These are phyloP conservation scores for Thielaviopsis populi DNA, from an alignment of 2,329 filamentous ascomycete species.

Conservation along the genomic window DNA sequence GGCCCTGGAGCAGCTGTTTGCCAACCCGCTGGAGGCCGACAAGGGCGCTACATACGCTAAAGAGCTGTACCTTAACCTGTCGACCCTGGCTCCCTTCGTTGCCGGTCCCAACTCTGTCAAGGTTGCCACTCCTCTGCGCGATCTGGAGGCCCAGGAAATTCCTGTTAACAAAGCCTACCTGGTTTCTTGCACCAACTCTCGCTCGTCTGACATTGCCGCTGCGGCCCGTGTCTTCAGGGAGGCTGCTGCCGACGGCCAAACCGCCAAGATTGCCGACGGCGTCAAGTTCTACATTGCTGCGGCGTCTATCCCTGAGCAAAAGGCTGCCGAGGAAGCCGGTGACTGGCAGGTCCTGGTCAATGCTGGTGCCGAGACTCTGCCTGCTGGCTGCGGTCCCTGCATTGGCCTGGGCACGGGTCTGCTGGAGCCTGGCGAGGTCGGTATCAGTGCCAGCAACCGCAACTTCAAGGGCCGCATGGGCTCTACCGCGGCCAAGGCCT, in stretches of 20 bases:
- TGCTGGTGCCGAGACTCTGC: constrained; percentile 59
- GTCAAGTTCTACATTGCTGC: constrained; percentile 85
- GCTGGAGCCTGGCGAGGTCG: constrained; percentile 71
- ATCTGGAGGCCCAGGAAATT: constrained; percentile 61
- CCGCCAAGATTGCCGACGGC: constrained; percentile 55
- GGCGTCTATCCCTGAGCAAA: constrained; percentile 64
- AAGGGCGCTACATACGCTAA: constrained; percentile 71
- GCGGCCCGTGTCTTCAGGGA: constrained; percentile 78
- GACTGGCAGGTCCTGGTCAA: constrained; percentile 75
- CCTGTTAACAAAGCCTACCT: constrained; percentile 66
- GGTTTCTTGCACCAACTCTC: constrained; percentile 77
- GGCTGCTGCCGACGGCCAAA: constrained; percentile 47
- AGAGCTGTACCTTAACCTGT: constrained; percentile 64
- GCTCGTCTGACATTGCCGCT: constrained; percentile 64
- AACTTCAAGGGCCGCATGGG: constrained; percentile 93
- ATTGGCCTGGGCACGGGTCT: constrained; percentile 70
- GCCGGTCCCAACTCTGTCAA: constrained; percentile 87
- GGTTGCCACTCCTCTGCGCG: constrained; percentile 58
- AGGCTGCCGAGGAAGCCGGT: constrained; percentile 59
- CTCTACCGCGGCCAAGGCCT: constrained; percentile 61
- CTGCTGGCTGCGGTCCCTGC: constrained; percentile 66
- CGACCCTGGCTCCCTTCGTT: constrained; percentile 69
- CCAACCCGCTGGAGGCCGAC: constrained; percentile 54
- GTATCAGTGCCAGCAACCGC: constrained; percentile 68
- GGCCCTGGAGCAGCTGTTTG: constrained; percentile 55